These are phyloP conservation scores for Trematosphaeria pertusa DNA, from an alignment of 2,329 filamentous ascomycete species.

Conservation along the genomic window DNA sequence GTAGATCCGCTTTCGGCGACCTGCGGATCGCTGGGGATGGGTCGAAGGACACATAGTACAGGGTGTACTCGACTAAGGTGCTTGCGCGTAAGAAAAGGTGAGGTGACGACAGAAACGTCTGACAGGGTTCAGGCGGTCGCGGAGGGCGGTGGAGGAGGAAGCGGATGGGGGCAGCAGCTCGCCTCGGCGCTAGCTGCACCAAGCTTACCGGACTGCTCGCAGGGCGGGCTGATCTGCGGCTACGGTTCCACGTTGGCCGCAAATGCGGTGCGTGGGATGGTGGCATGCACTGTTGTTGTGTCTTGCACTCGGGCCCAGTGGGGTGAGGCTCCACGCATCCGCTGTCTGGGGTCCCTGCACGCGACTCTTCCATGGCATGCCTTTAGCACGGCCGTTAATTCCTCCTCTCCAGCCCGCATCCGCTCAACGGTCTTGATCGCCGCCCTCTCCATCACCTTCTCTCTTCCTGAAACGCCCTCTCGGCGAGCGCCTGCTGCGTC, in stretches of 20 bases:
- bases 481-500: conserved; percentile 7
- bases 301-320: conserved; percentile 20
- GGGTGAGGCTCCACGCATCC: conserved; percentile 33
- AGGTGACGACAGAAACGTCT: conserved; percentile 17
- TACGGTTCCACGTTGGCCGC: conserved; percentile 38
- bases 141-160: conserved; percentile 15
- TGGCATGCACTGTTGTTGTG: conserved; percentile 32
- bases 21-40: conserved; percentile 22
- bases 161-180: conserved; percentile 27
- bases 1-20: conserved; percentile 19
- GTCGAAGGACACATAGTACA: conserved; percentile 24
- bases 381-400: conserved; percentile 2
- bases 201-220: conserved; percentile 30
- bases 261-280: conserved; percentile 33
- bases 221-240: conserved; percentile 40
- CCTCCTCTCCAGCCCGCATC: neutral
- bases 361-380: conserved; percentile 5
- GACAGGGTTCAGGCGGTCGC: conserved; percentile 19
- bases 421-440: neutral
- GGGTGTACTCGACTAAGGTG: conserved; percentile 31
- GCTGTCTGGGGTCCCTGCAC: conserved; percentile 12
- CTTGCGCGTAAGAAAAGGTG: conserved; percentile 35
- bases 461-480: conserved; percentile 3
- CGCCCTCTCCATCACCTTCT: neutral
- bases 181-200: conserved; percentile 25